Conservation (phyloP, 179 eudicot species). For the Spergularia azorica region DNA sequence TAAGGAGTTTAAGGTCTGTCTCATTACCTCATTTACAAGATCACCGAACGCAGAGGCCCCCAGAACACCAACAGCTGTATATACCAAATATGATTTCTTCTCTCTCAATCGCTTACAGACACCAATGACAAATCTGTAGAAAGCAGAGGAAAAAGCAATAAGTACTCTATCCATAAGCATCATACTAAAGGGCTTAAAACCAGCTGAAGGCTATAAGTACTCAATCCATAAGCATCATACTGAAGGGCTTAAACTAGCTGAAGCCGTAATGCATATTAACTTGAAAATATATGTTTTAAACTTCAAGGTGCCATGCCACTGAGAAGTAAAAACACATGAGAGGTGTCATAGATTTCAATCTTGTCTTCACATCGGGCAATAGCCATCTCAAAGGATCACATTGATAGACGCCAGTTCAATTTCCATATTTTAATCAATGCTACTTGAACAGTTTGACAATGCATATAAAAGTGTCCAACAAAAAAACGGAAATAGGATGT, state of each 20-base stretch:
- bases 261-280: background rate
- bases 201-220: background rate
- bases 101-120: constrained; percentile 78
- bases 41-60: constrained; percentile 80
- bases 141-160: constrained; percentile 4
- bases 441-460: background rate
- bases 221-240: constrained; percentile 11
- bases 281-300: background rate
- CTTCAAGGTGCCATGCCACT: background rate
- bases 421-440: background rate
- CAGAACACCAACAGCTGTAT: constrained; percentile 81
- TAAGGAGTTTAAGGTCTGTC: background rate
- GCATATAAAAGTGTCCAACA: background rate
- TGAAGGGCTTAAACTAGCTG: background rate
- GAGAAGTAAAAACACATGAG: background rate
- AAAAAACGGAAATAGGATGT: background rate
- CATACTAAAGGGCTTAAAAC: background rate
- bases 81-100: constrained; percentile 71
- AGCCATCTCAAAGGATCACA: too few relatives aligned
- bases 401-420: background rate
- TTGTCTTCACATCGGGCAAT: background rate
- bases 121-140: constrained; percentile 71
- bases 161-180: constrained; percentile 3
- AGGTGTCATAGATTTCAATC: background rate
- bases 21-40: constrained; percentile 78